phyloP scores from a whole-genome alignment of 1,284 basidiomycete species.

The Acaromyces ingoldii region DNA sequence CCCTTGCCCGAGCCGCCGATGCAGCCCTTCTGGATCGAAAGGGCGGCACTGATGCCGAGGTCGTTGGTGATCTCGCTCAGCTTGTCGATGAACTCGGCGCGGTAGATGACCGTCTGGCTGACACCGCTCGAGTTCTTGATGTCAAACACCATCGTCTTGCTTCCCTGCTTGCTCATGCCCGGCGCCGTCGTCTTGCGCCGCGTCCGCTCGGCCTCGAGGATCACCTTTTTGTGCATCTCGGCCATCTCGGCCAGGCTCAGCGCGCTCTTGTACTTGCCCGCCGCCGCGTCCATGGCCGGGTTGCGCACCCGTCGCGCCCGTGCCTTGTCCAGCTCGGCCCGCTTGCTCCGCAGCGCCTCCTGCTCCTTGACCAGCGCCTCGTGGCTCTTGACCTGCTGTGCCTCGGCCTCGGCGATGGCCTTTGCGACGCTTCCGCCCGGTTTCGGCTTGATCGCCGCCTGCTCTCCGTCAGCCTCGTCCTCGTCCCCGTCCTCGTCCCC shows the following conservation, averaged over 20 bases:
- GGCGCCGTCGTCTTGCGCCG: neutral
- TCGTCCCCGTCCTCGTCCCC: no score
- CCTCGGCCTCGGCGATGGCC: neutral
- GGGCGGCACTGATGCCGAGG: conserved; percentile 2
- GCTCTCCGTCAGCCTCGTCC: no score
- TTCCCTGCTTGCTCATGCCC: neutral
- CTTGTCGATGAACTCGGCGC: neutral
- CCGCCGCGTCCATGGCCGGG: conserved; percentile 1
- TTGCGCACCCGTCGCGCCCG: neutral
- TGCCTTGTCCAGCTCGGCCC: neutral
- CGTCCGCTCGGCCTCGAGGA: neutral
- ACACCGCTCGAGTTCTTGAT: conserved; percentile 6
- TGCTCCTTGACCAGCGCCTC: neutral
- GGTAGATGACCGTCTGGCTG: conserved; percentile 5
- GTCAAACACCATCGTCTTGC: neutral
- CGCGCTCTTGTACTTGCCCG: conserved; percentile 2
- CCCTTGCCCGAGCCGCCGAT: conserved; percentile 2
- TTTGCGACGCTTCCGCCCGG: no score
- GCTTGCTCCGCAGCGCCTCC: neutral
- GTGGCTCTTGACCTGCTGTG: neutral
- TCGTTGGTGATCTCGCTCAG: neutral
- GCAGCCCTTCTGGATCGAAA: conserved; percentile 3
- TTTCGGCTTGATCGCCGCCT: no score
- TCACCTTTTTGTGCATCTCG: conserved; percentile 2
- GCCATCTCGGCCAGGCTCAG: conserved; percentile 1